phyloP scores from a whole-genome alignment of 352 stramenopile species.

The Peronospora farinosa region DNA sequence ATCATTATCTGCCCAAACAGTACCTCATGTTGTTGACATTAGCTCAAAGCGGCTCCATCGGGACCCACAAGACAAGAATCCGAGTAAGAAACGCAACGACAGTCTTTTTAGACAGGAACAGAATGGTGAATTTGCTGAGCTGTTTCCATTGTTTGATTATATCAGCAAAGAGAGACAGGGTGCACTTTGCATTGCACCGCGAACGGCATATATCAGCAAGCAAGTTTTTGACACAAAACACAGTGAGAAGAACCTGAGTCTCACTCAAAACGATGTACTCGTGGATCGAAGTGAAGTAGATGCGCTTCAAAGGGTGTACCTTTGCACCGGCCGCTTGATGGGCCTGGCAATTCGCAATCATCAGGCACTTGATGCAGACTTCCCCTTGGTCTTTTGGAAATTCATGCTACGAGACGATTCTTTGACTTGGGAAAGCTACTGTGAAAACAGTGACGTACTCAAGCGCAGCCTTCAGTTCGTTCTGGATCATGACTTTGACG shows the following conservation, averaged over 20 bases:
- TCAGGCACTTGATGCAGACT: conserved; percentile 49
- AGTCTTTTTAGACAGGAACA: conserved; percentile 1
- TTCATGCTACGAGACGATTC: conserved; percentile 42
- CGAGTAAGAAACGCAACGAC: conserved; percentile 8
- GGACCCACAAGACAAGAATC: conserved; percentile 13
- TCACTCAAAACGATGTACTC: conserved; percentile 39
- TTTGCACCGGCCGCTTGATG: conserved; percentile 52
- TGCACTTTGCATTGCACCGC: conserved; percentile 34
- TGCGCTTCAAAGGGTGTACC: conserved; percentile 54
- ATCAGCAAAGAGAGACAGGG: conserved; percentile 25
- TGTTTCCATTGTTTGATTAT: conserved; percentile 60
- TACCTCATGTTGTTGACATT: conserved; percentile 48
- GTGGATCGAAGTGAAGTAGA: conserved; percentile 31
- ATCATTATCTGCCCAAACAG: conserved; percentile 2
- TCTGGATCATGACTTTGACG: conserved; percentile 60
- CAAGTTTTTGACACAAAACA: conserved; percentile 37
- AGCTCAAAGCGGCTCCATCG: conserved; percentile 54
- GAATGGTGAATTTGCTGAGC: conserved; percentile 17
- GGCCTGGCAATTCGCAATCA: conserved; percentile 68
- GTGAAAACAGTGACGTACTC: conserved; percentile 48
- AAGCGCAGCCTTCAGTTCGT: conserved; percentile 56
- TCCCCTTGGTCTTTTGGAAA: conserved; percentile 65
- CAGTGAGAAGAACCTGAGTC: conserved; percentile 21
- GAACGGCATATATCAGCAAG: conserved; percentile 25
- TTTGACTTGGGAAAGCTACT: conserved; percentile 59